Conservation (phyloP, 108 stramenopile genomes). For the Pseudonitzschia multiseries region DNA sequence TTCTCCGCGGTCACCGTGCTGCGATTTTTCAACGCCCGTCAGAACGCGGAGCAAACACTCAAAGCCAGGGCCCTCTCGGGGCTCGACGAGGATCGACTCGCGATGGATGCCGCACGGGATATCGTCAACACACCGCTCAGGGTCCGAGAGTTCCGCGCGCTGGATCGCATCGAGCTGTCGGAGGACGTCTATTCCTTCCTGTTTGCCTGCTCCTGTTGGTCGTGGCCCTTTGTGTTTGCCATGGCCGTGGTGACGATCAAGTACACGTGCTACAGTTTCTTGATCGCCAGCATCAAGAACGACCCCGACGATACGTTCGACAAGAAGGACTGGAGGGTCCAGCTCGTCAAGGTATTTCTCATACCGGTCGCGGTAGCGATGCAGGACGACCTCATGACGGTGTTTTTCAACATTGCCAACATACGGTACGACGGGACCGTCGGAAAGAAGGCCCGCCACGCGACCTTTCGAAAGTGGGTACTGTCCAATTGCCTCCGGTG, state of each 20-base stretch:
- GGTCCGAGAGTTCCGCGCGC: not conserved
- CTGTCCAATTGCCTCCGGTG: not conserved
- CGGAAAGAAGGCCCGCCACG: not conserved
- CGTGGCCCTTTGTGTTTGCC: not conserved
- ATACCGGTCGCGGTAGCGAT: conserved; percentile 17
- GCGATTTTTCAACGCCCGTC: not conserved
- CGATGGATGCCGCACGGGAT: not conserved
- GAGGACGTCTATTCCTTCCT: conserved; percentile 5
- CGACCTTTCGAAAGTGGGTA: conserved; percentile 1
- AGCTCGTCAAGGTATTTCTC: conserved; percentile 1
- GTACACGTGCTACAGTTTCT: not conserved
- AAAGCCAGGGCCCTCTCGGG: not conserved
- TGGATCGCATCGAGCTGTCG: not conserved
- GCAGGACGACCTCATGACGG: conserved; percentile 22
- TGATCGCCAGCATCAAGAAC: not conserved
- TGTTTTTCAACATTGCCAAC: conserved; percentile 16
- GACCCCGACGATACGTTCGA: not conserved
- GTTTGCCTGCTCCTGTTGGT: not conserved
- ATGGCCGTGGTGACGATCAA: not conserved
- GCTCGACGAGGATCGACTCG: not conserved
- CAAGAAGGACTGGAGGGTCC: not conserved
- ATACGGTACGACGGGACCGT: not conserved
- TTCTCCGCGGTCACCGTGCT: too few species aligned
- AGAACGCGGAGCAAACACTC: not conserved
- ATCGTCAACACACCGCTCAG: not conserved